A percentile compares a stretch with the other conserved stretches of the same genome.
Conservation (phyloP, 2,329 filamentous ascomycete species). For the Verticillium zaregamsianum region DNA sequence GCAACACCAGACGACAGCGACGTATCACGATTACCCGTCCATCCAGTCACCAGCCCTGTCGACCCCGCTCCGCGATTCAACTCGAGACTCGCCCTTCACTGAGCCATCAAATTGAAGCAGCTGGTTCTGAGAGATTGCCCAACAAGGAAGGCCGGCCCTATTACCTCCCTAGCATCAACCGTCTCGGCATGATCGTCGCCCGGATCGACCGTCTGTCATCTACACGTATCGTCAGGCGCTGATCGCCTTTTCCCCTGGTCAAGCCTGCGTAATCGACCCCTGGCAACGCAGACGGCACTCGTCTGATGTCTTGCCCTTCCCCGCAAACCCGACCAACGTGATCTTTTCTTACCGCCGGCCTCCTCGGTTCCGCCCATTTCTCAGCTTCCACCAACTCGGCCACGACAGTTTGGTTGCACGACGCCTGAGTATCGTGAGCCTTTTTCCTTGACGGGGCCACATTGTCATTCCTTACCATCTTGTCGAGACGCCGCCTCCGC, state of each 20-base stretch:
- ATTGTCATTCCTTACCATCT: not conserved
- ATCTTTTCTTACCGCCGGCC: not conserved
- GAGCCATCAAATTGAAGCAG: not conserved
- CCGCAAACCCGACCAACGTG: not conserved
- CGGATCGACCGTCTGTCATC: slow-evolving; percentile 13
- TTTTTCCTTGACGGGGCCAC: not conserved
- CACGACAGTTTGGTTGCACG: not conserved
- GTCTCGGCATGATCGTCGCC: slow-evolving; percentile 12
- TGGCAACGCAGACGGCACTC: not conserved
- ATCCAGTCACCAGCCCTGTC: not conserved
- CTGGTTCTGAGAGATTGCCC: not conserved
- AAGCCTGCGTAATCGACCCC: not conserved
- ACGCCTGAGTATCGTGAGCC: not conserved
- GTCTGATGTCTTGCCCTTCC: slow-evolving; percentile 1
- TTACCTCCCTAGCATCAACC: not conserved
- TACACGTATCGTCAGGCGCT: slow-evolving; percentile 9
- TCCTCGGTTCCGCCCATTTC: not conserved
- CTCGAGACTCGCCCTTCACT: not conserved
- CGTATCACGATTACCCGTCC: not conserved
- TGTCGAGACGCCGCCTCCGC: not conserved
- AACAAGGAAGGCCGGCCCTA: not conserved
- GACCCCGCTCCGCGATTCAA: not conserved
- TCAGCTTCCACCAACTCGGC: not conserved
- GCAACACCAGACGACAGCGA: not conserved
- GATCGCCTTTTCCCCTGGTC: slow-evolving; percentile 1